Evolutionary conservation across 345 rosid genomes (phyloP).

Genomic region (Lagerstroemia speciosa): DNA sequence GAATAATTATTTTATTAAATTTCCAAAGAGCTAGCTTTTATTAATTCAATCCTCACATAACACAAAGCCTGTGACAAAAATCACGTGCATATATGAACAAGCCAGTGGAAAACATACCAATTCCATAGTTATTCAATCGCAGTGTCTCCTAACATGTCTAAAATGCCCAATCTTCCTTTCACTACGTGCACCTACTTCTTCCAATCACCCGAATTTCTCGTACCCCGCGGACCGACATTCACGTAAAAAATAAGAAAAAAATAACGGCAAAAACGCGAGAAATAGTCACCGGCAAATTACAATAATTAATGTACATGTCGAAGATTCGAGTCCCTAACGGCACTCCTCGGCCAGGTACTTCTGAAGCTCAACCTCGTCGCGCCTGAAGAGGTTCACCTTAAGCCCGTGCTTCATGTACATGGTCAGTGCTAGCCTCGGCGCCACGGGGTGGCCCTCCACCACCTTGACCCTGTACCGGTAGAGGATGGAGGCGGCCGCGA

Average conservation of each 20-base stretch:
- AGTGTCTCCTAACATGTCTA: neutral
- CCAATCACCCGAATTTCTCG: too few species aligned
- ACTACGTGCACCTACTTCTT: neutral
- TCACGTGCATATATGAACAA: too few species aligned
- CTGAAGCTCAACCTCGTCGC: slow-evolving; percentile 24
- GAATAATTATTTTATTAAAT: too few species aligned
- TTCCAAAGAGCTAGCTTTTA: too few species aligned
- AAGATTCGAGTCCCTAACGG: neutral
- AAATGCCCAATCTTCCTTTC: neutral
- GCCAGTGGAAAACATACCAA: too few species aligned
- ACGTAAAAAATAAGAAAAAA: neutral
- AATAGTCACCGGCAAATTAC: too few species aligned
- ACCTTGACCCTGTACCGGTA: slow-evolving; percentile 51
- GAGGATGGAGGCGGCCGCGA: slow-evolving; percentile 61
- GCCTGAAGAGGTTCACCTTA: slow-evolving; percentile 38
- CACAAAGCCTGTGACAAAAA: too few species aligned
- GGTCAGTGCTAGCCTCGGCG: slow-evolving; percentile 72
- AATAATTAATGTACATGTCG: neutral
- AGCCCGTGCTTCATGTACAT: slow-evolving; percentile 91
- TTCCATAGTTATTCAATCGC: neutral
- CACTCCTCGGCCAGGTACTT: slow-evolving; percentile 7
- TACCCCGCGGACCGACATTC: too few species aligned
- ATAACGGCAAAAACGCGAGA: too few species aligned
- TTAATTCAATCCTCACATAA: too few species aligned
- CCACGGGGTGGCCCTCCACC: slow-evolving; percentile 43